Base-by-base conservation (phyloP, 371 early-diverging fungal species). In the Mucor saturninus region DNA sequence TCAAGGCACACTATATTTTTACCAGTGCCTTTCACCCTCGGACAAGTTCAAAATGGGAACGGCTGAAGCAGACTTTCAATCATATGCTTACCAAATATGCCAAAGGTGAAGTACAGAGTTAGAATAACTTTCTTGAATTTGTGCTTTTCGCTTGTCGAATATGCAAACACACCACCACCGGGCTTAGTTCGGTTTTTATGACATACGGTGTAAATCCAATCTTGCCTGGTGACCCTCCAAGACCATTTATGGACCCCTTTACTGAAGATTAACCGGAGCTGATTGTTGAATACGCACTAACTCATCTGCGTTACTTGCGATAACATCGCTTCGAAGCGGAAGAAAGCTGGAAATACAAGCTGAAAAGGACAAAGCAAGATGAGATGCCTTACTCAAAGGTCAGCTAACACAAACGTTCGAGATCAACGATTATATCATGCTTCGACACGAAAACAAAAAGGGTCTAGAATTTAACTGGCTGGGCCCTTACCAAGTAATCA, bases 1-100 rank as follows among this genome's bases (percentile, higher is more conserved):
- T 54, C 3, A 37, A 35, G 3, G 31, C 55, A 0, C 39, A 63
- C 2, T 61, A 71, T 45, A 53, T 54, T 14, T 59, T 67, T 29
- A 67, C 67, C 0, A 54, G 55, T 0, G 72, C 67, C 0, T 71
- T 66, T 31, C 71, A 71, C 51, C 64, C 71, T 1, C 37, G 64
- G 4, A 43, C 64, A 0, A 71, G 66, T 39, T 42, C 51, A 2
- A 70, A 65, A 38, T 59, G 57, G 26, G 66, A 71, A 60, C 42
- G 64, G 7, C 49, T 62, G 4, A 59, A 59, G 28, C 56, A 62
- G 40, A 54, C 45, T 29, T 56, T 43, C 45, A 57, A 56, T n/a
- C 40, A 61, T 21, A 56, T 50, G 55, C 56, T 65, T 4, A 52
- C 31, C 2, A 66, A n/a, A n/a, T n/a, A n/a, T n/a, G n/a, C n/a